These are phyloP conservation scores for Apophysomyces ossiformis DNA, from an alignment of 371 early-diverging fungal species.

Conservation along the genomic window DNA sequence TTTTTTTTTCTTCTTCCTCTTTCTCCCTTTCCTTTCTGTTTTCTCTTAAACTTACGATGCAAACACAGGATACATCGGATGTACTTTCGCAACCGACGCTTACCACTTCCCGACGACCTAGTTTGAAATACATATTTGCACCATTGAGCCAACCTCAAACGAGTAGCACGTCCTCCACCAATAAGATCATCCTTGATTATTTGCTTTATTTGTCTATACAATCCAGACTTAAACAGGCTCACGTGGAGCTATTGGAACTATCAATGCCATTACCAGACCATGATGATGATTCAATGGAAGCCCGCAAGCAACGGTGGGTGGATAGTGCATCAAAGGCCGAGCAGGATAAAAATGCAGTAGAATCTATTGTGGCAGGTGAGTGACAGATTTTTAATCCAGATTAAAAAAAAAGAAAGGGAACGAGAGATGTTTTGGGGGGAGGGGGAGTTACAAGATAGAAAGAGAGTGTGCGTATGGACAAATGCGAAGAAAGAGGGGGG, in stretches of 20 bases:
- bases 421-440: too few relatives aligned
- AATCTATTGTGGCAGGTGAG: conserved; percentile 53
- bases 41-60: conserved; percentile 14
- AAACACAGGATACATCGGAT: conserved; percentile 13
- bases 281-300: conserved; percentile 28
- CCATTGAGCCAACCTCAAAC: conserved; percentile 25
- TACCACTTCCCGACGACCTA: conserved; percentile 21
- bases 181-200: conserved; percentile 67
- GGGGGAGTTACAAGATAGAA: too few relatives aligned
- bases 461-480: too few relatives aligned
- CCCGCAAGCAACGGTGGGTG: conserved; percentile 42
- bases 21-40: conserved; percentile 2
- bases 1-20: conserved; percentile 8
- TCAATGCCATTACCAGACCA: conserved; percentile 34
- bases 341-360: conserved; percentile 57
- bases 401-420: neutral
- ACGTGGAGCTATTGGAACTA: conserved; percentile 51
- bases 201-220: conserved; percentile 65
- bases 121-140: conserved; percentile 34
- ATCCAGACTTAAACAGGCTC: conserved; percentile 59
- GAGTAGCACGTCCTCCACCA: conserved; percentile 51
- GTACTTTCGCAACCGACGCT: conserved; percentile 6
- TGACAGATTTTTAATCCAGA: neutral
- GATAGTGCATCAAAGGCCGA: conserved; percentile 52
- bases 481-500: too few relatives aligned